phyloP scores from a whole-genome alignment of 495 filamentous ascomycete genomes.

The Massariosphaeria phaeospora region DNA sequence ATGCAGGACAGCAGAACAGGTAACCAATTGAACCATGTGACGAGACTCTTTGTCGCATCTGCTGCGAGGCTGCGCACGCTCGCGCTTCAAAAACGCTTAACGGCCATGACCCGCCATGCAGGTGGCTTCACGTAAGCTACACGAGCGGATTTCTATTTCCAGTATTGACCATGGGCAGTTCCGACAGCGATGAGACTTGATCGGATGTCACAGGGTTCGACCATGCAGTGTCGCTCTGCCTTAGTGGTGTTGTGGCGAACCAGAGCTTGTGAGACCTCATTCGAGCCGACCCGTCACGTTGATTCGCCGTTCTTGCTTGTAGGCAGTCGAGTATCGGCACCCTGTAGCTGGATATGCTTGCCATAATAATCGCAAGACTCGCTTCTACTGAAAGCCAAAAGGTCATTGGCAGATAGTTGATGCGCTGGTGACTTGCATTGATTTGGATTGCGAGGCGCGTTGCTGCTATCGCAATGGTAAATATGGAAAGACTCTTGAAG shows the following conservation, averaged over 20 bases:
- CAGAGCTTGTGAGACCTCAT: no score
- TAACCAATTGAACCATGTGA: no score
- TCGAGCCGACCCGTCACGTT: no score
- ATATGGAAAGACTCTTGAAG: conserved; percentile 16
- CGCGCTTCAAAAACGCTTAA: no score
- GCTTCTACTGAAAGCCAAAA: conserved; percentile 19
- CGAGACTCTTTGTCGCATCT: no score
- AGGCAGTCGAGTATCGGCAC: conserved; percentile 6
- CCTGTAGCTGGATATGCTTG: conserved; percentile 19
- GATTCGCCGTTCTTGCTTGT: not conserved
- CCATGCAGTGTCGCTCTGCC: not conserved
- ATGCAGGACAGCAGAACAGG: no score
- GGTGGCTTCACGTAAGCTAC: not conserved
- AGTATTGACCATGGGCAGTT: not conserved
- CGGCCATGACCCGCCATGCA: no score
- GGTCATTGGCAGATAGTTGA: not conserved
- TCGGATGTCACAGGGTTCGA: no score
- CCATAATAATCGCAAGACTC: conserved; percentile 10
- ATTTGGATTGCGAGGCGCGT: conserved; percentile 14
- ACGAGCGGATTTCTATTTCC: not conserved
- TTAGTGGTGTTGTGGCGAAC: no score
- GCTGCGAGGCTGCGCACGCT: no score
- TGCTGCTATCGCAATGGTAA: conserved; percentile 7
- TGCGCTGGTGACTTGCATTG: not conserved
- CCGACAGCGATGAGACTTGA: not conserved